Evolutionary conservation across 2,329 filamentous ascomycete species (phyloP).

Genomic region (Dissoconium aciculare): DNA sequence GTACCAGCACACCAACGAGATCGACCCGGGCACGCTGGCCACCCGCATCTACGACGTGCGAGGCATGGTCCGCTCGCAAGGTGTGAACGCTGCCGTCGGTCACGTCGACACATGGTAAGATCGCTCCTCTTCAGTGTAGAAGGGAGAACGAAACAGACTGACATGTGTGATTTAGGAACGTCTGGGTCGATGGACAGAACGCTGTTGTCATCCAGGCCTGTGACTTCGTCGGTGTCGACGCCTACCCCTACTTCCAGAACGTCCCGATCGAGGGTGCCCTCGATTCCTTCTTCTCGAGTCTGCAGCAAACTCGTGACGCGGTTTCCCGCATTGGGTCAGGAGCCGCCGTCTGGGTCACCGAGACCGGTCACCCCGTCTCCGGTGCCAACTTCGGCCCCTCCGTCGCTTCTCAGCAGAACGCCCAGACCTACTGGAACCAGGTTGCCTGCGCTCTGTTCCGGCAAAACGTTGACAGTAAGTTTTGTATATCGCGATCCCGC

Average conservation of each 20-base stretch:
- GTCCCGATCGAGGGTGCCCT: conserved; percentile 42
- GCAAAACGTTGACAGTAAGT: conserved; percentile 32
- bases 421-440: conserved; percentile 48
- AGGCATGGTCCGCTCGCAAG: conserved; percentile 36
- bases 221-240: conserved; percentile 51
- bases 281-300: conserved; percentile 37
- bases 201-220: conserved; percentile 44
- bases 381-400: conserved; percentile 42
- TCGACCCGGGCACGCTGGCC: conserved; percentile 25
- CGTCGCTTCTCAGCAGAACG: conserved; percentile 41
- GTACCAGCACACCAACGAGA: not conserved
- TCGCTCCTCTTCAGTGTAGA: too few relatives aligned
- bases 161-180: conserved; percentile 11
- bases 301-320: conserved; percentile 25
- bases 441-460: conserved; percentile 41
- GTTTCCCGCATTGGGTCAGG: conserved; percentile 30
- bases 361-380: conserved; percentile 50
- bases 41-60: conserved; percentile 38
- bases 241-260: conserved; percentile 52
- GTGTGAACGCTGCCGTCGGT: conserved; percentile 38
- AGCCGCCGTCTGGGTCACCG: conserved; percentile 20
- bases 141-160: too few relatives aligned
- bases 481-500: conserved; percentile 6
- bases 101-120: conserved; percentile 55
- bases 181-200: conserved; percentile 42